These are phyloP conservation scores for Dactylellina drechsleri DNA, from an alignment of 2,329 filamentous ascomycete genomes.

Conservation along the genomic window DNA sequence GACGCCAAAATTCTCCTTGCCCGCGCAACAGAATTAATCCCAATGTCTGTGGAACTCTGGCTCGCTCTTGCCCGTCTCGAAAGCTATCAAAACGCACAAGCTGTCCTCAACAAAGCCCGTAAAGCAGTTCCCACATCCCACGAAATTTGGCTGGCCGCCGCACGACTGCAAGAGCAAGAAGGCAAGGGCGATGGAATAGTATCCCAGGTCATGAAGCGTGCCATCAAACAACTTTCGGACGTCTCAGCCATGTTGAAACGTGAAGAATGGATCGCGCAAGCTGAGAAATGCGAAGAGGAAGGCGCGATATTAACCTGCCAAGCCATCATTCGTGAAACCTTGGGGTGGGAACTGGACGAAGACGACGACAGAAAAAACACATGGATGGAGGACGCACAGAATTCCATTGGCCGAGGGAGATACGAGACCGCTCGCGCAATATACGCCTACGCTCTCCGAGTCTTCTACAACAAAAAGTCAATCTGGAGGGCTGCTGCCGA, in stretches of 20 bases:
- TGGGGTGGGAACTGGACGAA: conserved; percentile 92
- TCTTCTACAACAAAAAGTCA: conserved; percentile 87
- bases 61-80: conserved; percentile 90
- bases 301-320: conserved; percentile 86
- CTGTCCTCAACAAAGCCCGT: conserved; percentile 92
- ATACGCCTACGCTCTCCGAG: conserved; percentile 86
- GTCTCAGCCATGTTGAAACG: conserved; percentile 96
- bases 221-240: conserved; percentile 84
- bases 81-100: conserved; percentile 88
- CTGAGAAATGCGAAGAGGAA: conserved; percentile 93
- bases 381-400: conserved; percentile 92
- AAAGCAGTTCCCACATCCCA: conserved; percentile 92
- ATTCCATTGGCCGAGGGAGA: conserved; percentile 79
- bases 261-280: conserved; percentile 95
- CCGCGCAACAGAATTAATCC: conserved; percentile 95
- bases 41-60: conserved; percentile 93
- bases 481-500: conserved; percentile 92
- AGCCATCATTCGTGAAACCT: conserved; percentile 88
- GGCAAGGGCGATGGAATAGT: conserved; percentile 77
- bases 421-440: conserved; percentile 94
- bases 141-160: conserved; percentile 96
- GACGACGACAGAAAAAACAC: conserved; percentile 95
- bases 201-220: conserved; percentile 88
- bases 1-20: conserved; percentile 89
- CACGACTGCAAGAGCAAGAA: conserved; percentile 87